Base-by-base conservation (phyloP, 2,329 filamentous ascomycete genomes). In the Colletotrichum abscissum region DNA sequence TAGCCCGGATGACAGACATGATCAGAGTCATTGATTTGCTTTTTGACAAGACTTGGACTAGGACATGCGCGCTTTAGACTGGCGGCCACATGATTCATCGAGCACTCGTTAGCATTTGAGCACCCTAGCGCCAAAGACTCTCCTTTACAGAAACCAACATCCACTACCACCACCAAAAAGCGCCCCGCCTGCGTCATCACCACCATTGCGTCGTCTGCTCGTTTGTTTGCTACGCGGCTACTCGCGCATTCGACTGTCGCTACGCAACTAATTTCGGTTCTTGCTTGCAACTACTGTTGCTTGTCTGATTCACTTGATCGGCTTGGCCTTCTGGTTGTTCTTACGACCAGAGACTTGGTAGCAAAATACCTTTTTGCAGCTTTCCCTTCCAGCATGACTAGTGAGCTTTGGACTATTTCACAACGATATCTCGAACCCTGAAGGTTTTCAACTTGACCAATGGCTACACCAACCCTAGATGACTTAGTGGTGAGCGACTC, bases 361-460 rank as follows among this genome's bases (percentile, higher is more conserved):
- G 16, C 42, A 16, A 55, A 49, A 49, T 24, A 22, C 19, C 54
- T 54, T 28, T 55, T 22, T 52, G 16, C 19, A 38, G 46, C 26
- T 28, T 65, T 49, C n/a, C 22, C 56, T 64, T 66, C 26, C 71
- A 73, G 26, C 52, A 73, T 73, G 71, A 62, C 28, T 70, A 52
- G 33, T 35, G 67, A 56, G 67, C 71, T 57, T 52, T 62, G 60
- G 60, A 38, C 59, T 59, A 71, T 42, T 49, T 24, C 56, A 33
- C 71, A 67, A 70, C 71, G 58, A 71, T 73, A 73, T 54, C 67
- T 70, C 60, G 71, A 73, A 63, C 60, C 71, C 35, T 73, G 28
- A 73, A 65, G 60, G 60, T 49, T 22, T 2, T 30, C 5, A 26
- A 28, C 22, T 16, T n/a, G 56, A 35, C 6, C 46, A 59, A 73